Evolutionary conservation across 768 basidiomycete species (phyloP), one percentile per base, ranked within the genome.

Genomic region (Megacollybia marginata): DNA sequence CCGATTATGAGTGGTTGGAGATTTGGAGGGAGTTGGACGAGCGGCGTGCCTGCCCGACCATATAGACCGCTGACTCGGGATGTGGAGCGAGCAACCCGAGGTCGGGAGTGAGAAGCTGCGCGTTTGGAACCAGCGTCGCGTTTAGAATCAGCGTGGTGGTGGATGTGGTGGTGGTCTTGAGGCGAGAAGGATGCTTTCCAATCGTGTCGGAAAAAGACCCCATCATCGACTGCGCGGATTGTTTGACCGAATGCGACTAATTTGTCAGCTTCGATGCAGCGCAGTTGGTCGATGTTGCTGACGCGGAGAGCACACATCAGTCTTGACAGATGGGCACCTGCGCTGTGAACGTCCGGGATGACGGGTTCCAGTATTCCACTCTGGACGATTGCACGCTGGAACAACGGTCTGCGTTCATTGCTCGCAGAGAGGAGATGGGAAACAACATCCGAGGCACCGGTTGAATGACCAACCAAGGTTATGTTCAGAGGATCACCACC

Each of bases 1-100:
- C 88, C 88, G 45, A 90, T 84, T 52, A 90, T 80, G 49, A 90
- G 68, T 1, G 85, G 83, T 52, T 90, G 86, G 19, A 73, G 66
- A 34, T 62, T 59, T n/a, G 62, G 53, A 9, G 62, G 64, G 7
- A 59, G 56, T 4, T 57, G 53, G 28, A 62, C 50, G 33, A 58
- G 54, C 42, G 58, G 54, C 43, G 54, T 51, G 35, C 23, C 23
- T 28, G 23, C 23, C 6, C 23, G 23, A 28, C 23, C 23, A 6
- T 28, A 28, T 2, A 28, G 23, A 28, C 23, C 23, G 6, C 23
- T n/a, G n/a, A n/a, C 23, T 19, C 55, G 47, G 33, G 35, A 54
- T 23, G 32, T 57, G 55, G 19, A 53, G 50, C 16, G 56, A 42
- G 12, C 44, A 48, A n/a, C 48, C 36, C 54, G 50, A 23, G 59